Percentiles rank a stretch among this genome's conserved stretches.
phyloP scores from a whole-genome alignment of 2,329 filamentous ascomycete genomes.

The Phyllosticta capitalensis region DNA sequence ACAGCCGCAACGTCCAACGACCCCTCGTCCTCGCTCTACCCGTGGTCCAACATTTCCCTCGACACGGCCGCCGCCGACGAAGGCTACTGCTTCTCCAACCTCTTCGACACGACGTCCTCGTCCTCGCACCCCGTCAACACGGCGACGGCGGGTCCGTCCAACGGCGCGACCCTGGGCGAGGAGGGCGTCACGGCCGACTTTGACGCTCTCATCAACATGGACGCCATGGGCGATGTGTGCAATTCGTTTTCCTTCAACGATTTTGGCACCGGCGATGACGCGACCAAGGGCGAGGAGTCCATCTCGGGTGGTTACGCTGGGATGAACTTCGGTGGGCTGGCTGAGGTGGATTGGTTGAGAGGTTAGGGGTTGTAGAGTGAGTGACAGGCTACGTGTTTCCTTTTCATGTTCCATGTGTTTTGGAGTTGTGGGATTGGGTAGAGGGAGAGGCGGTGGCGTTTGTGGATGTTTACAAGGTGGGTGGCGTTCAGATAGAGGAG shows the following conservation, averaged over 20 bases:
- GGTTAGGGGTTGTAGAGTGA: background rate
- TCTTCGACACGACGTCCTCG: slow-evolving; percentile 1
- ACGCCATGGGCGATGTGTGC: slow-evolving; percentile 30
- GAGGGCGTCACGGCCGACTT: slow-evolving; percentile 33
- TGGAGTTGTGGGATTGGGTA: background rate
- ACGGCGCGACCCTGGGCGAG: slow-evolving; percentile 19
- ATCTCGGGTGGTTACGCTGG: background rate
- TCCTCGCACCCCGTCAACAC: background rate
- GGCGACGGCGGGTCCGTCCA: background rate
- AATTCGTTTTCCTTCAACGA: slow-evolving; percentile 13
- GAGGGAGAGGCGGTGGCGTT: background rate
- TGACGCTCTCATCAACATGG: slow-evolving; percentile 30
- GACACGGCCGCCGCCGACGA: background rate
- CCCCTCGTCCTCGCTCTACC: background rate
- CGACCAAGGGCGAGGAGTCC: background rate
- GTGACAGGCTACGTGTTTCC: background rate
- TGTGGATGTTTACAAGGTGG: too few relatives aligned
- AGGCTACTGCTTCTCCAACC: slow-evolving; percentile 2
- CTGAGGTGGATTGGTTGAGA: background rate
- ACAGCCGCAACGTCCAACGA: slow-evolving; percentile 15
- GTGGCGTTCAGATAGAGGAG: too few relatives aligned
- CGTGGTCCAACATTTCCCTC: background rate
- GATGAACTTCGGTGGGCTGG: background rate
- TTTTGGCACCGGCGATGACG: slow-evolving; percentile 6
- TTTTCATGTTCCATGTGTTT: background rate